A percentile compares a stretch with the other conserved stretches of the same genome.
Conservation (phyloP, 805 yeast genomes). For the Isabelozyma heimii region DNA sequence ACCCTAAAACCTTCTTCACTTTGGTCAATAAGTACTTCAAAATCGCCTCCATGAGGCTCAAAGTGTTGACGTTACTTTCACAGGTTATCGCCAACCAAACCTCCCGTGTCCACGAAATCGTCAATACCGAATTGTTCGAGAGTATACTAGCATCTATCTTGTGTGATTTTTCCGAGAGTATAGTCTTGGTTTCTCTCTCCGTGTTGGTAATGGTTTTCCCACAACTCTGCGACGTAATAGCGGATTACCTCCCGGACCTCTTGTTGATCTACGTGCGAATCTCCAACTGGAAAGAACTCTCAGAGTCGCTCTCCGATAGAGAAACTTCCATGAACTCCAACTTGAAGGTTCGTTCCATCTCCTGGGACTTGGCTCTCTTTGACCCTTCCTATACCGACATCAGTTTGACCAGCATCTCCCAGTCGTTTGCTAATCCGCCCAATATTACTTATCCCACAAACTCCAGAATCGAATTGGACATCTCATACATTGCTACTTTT, state of each 20-base stretch:
- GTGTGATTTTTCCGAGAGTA: conserved; percentile 39
- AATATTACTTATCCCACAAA: conserved; percentile 7
- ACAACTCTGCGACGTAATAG: conserved; percentile 35
- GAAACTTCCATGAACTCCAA: conserved; percentile 3
- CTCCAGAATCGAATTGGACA: conserved; percentile 21
- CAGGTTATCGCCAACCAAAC: conserved; percentile 24
- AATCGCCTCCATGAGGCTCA: conserved; percentile 32
- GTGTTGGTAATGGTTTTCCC: conserved; percentile 39
- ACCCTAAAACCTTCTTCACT: conserved; percentile 34
- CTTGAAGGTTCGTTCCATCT: conserved; percentile 3
- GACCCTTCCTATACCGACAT: conserved; percentile 7
- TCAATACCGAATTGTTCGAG: conserved; percentile 32
- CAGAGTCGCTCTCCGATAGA: conserved; percentile 9
- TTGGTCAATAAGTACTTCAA: conserved; percentile 34
- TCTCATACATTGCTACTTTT: conserved; percentile 41
- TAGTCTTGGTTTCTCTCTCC: conserved; percentile 34
- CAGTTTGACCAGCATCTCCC: neutral
- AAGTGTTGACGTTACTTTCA: conserved; percentile 36
- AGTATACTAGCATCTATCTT: conserved; percentile 36
- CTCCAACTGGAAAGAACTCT: conserved; percentile 19
- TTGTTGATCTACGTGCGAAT: conserved; percentile 45
- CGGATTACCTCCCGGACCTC: conserved; percentile 35
- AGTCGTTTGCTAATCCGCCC: neutral
- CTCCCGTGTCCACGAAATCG: conserved; percentile 25
- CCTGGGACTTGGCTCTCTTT: conserved; percentile 17